Base-by-base conservation (phyloP, 148 eudicot species). In the Suaeda aralocaspica region DNA sequence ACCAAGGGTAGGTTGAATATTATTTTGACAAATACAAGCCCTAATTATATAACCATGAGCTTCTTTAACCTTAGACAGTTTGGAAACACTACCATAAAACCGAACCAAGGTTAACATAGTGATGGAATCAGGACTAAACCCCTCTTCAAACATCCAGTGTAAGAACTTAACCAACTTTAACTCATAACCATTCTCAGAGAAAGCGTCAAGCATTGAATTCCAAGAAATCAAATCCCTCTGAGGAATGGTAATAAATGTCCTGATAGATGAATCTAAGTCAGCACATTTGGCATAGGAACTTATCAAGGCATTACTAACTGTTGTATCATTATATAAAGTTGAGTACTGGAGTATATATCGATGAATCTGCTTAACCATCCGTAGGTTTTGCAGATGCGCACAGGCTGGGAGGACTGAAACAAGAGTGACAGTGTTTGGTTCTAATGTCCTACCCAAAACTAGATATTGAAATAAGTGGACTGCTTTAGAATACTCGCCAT, bases 191-290 rank as follows among this genome's bases (percentile, higher is more conserved):
- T 71, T 77, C 55, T 60, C 78, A 51, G 82, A 75, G 75, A 86
- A 72, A 21, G 88, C 84, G 65, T 84, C 87, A 59, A 90, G 83
- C 75, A 90, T 76, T 22, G 89, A 62, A 68, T 90, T 90, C 92
- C 96, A 88, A 25, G 96, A 84, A 68, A 90, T 84, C 77, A 88
- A 58, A 60, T 90, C 96, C 75, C 77, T 88, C 25, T 50, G 67
- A 55, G 69, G 44, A 46, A 72, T 77, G 53, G 73, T 76, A 28
- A 60, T 70, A 71, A 90, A 88, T 39, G 85, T 69, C 62, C 64
- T 48, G 61, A 72, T 76, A 53, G 96, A 80, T 0, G 83, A 74
- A 53, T 78, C 74, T 14, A 74, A 46, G 55, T 78, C 85, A 45
- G 77, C 66, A 72, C 87, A 86, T 76, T 86, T 86, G 49, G 84